Evolutionary conservation across 345 rosid genomes (phyloP).

Genomic region (Boechera stricta): DNA sequence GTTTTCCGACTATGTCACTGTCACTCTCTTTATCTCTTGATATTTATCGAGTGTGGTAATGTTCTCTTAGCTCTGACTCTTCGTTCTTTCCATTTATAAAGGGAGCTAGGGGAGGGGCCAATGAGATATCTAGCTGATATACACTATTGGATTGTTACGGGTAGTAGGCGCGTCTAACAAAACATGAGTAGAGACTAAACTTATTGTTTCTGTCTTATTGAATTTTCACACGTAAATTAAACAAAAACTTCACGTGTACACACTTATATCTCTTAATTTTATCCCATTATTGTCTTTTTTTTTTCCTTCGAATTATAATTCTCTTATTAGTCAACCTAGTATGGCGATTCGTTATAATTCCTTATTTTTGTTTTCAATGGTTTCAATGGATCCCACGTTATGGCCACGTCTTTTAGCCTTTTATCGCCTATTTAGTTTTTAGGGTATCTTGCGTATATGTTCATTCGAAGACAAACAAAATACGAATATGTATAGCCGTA

Average conservation of each 20-base stretch:
- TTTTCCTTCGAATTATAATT: constrained; percentile 4
- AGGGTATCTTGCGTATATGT: background rate
- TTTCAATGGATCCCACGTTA: constrained; percentile 24
- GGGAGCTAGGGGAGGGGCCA: constrained; percentile 22
- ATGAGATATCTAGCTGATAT: background rate
- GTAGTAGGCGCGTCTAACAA: background rate
- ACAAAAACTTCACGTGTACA: constrained; percentile 20
- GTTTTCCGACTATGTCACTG: background rate
- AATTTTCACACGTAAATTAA: background rate
- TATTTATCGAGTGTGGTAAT: background rate
- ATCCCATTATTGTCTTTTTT: background rate
- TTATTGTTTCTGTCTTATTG: background rate
- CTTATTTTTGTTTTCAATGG: constrained; percentile 2
- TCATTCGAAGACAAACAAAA: no score
- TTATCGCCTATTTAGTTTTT: background rate
- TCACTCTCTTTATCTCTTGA: background rate
- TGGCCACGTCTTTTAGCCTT: constrained; percentile 25
- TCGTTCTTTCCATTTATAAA: constrained; percentile 39
- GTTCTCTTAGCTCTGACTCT: constrained; percentile 23
- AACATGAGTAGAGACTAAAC: constrained; percentile 19
- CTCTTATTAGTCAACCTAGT: constrained; percentile 32
- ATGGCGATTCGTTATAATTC: constrained; percentile 22
- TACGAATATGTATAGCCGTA: background rate
- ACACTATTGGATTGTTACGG: constrained; percentile 41
- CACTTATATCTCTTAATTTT: background rate